A percentile compares a stretch with the other conserved stretches of the same genome.
Evolutionary conservation across 768 basidiomycete genomes (phyloP).

Genomic region (Boletus rubroflammeus): DNA sequence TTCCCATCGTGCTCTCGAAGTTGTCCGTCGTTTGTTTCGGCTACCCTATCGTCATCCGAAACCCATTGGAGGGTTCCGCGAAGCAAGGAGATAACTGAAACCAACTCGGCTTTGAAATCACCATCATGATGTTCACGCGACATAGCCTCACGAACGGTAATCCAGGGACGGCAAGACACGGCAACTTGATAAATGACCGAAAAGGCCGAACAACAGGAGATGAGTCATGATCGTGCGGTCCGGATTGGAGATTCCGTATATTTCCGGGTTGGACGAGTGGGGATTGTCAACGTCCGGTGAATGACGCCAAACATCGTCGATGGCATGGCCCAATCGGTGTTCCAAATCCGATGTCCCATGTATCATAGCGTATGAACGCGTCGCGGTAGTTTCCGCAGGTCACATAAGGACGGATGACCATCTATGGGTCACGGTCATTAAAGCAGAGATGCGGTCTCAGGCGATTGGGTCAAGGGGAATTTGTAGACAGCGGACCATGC

Average conservation of each 20-base stretch:
- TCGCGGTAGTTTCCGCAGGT: constrained; percentile 2
- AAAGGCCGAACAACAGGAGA: not conserved
- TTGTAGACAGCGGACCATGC: not conserved
- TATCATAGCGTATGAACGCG: not conserved
- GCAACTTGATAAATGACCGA: constrained; percentile 6
- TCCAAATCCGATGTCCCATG: not conserved
- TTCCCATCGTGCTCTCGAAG: not conserved
- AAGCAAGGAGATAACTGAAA: constrained; percentile 17
- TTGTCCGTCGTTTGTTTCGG: not conserved
- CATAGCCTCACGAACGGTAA: constrained; percentile 1
- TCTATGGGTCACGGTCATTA: constrained; percentile 18
- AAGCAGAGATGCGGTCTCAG: not conserved
- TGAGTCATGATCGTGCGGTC: not conserved
- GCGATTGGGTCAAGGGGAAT: constrained; percentile 1
- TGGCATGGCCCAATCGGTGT: not conserved
- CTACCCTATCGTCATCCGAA: not conserved
- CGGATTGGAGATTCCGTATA: not conserved
- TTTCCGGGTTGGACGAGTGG: constrained; percentile 2
- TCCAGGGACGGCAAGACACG: constrained; percentile 1
- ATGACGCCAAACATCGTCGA: not conserved
- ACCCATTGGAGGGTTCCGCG: constrained; percentile 12
- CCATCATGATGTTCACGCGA: constrained; percentile 9
- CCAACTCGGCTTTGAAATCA: not conserved
- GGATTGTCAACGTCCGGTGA: not conserved
- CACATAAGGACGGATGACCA: constrained; percentile 1